Base-by-base conservation (phyloP, 768 basidiomycete species). In the Tubosaeta sp. region DNA sequence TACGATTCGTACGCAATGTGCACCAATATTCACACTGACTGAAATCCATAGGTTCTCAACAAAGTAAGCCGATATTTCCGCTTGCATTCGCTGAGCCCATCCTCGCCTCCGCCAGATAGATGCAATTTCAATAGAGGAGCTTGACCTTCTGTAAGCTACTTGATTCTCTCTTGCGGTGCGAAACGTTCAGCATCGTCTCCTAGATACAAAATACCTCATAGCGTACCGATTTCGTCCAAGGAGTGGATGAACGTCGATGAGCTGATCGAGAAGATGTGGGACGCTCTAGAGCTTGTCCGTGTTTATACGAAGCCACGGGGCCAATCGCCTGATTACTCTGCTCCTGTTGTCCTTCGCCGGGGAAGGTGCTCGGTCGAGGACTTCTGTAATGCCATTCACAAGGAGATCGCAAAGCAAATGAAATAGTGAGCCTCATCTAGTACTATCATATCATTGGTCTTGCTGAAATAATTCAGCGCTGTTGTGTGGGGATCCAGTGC, bases 181-280 rank as follows among this genome's bases (percentile, higher is more conserved):
- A 38, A 31, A 25, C n/a, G 34, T 44, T 48, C 31, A 22, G 53
- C 51, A 27, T 41, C 37, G 34, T 33, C 13, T 6, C 33, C n/a
- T 57, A 84, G 81, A 55, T 92, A 94, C 75, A 91, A 92, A 71
- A 99, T 99, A 53, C 97, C 97, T 3, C 80, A 91, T 69, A 93
- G 91, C 41, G 95, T 98, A 9, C 97, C 97, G 4, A 78, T 99
- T 66, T 95, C 92, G 14, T 97, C 92, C 3, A 82, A 81, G 55
- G 86, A 94, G 62, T 98, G 97, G 97, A 76, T 97, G 59, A 98
- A 98, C 72, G 75, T 99, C 61, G 97, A 98, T 68, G 97, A 99
- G 66, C 78, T 99, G 44, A 82, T 89, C 49, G 85, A 90, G 54
- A 81, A 81, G 61, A 97, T 97, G 93, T 98, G 97, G 95, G 76